Percentiles rank a stretch among this genome's conserved stretches.
phyloP scores from a whole-genome alignment of 306 rosid species.

The Citrullus mucosospermus region DNA sequence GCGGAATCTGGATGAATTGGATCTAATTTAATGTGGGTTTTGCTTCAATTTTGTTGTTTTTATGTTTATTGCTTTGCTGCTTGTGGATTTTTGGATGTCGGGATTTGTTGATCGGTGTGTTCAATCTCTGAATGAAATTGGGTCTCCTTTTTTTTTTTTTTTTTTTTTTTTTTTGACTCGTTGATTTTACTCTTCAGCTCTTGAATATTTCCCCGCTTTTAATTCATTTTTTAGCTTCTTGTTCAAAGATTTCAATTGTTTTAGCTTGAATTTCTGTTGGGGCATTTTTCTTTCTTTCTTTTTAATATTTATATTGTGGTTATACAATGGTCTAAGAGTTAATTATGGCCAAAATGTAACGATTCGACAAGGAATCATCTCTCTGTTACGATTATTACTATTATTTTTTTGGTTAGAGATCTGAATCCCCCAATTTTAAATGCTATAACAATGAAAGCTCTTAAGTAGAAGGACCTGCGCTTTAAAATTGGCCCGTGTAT shows the following conservation, averaged over 20 bases:
- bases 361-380: background rate
- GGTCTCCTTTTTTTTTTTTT: background rate
- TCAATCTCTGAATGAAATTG: background rate
- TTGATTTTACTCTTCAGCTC: background rate
- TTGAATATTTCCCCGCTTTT: background rate
- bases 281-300: background rate
- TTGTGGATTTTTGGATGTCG: background rate
- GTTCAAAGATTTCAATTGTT: background rate
- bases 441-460: background rate
- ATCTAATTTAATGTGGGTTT: constrained; percentile 1
- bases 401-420: background rate
- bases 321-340: background rate
- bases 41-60: background rate
- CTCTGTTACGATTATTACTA: background rate
- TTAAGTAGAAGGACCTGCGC: background rate
- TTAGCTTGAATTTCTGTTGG: background rate
- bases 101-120: background rate
- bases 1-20: background rate
- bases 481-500: background rate
- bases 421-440: background rate
- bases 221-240: background rate
- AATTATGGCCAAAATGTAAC: background rate
- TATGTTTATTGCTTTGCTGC: background rate
- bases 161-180: background rate
- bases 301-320: background rate